Evolutionary conservation across 2,329 filamentous ascomycete genomes (phyloP).

Genomic region (Colletotrichum eremochloae): DNA sequence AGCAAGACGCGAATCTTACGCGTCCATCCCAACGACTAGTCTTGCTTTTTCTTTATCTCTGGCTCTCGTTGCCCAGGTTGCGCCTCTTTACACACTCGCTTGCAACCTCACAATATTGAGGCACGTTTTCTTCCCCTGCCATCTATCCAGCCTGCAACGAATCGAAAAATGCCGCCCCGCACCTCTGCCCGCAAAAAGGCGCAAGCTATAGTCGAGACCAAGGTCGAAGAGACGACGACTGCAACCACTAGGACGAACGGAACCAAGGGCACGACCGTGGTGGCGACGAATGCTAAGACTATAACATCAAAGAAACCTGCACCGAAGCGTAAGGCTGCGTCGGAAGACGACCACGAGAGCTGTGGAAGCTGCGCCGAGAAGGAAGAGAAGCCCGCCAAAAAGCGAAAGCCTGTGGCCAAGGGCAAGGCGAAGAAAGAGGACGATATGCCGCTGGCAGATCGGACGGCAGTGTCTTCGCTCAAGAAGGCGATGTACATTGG

Average conservation of each 20-base stretch:
- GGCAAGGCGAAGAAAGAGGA: conserved; percentile 53
- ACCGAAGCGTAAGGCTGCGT: conserved; percentile 51
- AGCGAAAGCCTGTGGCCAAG: conserved; percentile 56
- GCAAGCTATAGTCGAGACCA: conserved; percentile 46
- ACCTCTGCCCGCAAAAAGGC: conserved; percentile 52
- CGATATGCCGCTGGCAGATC: conserved; percentile 73
- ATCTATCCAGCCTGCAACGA: neutral
- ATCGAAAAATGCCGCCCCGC: conserved; percentile 50
- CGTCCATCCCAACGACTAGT: conserved; percentile 12
- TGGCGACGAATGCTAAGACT: conserved; percentile 31
- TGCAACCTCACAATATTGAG: neutral
- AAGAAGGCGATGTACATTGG: conserved; percentile 84
- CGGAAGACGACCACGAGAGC: conserved; percentile 46
- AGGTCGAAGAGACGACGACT: conserved; percentile 45
- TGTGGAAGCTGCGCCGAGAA: conserved; percentile 44
- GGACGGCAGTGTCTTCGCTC: conserved; percentile 74
- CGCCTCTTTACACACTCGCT: neutral
- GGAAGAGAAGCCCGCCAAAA: conserved; percentile 55
- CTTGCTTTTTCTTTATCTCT: conserved; percentile 6
- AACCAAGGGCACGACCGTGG: conserved; percentile 24
- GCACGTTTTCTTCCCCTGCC: too few relatives aligned
- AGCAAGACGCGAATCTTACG: conserved; percentile 27
- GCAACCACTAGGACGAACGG: conserved; percentile 41
- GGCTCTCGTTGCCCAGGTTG: neutral
- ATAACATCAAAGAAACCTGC: conserved; percentile 41